Evolutionary conservation across 306 rosid species (phyloP), one percentile per base, ranked within the genome.

Genomic region (Prinsepia uniflora): DNA sequence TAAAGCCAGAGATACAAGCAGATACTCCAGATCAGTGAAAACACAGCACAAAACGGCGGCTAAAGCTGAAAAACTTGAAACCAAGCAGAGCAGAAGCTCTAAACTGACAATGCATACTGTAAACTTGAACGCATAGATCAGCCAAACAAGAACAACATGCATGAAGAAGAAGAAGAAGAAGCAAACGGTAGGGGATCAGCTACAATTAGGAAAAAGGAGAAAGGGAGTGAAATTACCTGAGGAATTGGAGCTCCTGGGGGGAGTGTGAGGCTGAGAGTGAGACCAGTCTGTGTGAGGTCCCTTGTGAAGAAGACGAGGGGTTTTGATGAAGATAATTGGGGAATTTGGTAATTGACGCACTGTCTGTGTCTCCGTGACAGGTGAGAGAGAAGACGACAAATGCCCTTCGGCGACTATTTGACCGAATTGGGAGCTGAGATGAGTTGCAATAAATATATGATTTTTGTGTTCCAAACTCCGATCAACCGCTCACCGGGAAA

Each of bases 141-240:
- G 44, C 66, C 45, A 61, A 61, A 61, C 66, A 17, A 39, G 46
- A 22, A 61, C 47, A 40, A 61, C 47, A 40, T 61, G 66, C 47
- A 61, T 39, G 66, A 7, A 39, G 46, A 6, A 18, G 19, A 59
- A 59, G 10, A 59, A 34, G 43, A 18, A 59, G 34, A 59, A 15
- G 43, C 42, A 39, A 30, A 30, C 3, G 36, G 36, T 1, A 30
- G 36, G 22, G 11, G 22, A 61, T 61, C 45, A 61, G 12, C 66
- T 17, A 8, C 39, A 61, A 15, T 40, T 12, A 3, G 14, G 64
- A 59, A 39, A 13, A 13, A 14, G 56, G 30, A 53, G 39, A 10
- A 15, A 56, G 1, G 10, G 7, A 30, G n/a, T 12, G 64, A 39
- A 22, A 39, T 17, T 2, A 61, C 46, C 66, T 40, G 24, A 22